Base-by-base conservation (phyloP, 2,329 filamentous ascomycete species). In the Stagonosporopsis vannaccii region DNA sequence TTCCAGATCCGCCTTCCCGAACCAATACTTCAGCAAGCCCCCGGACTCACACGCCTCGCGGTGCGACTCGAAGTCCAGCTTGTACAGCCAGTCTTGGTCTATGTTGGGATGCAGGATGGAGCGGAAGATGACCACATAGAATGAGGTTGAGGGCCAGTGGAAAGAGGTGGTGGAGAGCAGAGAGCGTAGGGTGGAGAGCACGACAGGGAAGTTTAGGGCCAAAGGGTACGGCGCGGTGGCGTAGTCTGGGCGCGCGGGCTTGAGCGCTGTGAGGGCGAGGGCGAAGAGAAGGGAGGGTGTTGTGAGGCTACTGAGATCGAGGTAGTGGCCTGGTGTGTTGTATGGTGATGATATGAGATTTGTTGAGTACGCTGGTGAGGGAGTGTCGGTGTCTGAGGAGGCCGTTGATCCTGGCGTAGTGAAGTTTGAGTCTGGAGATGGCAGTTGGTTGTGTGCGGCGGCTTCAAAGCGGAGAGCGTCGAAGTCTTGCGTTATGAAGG, bases 11-110 rank as follows among this genome's bases (percentile, higher is more conserved):
- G 89, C 88, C 30, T 79, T 81, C 2, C 92, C 91, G 75, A 96
- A 97, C 92, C 93, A 97, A 77, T 97, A 97, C 75, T 96, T 96
- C 70, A 97, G 78, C 70, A 97, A 84, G 0, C 92, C 92, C 6
- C 92, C 92, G 67, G 87, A 90, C 35, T 83, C 83, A 17, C 88
- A 88, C 12, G 93, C 93, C 74, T 97, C 92, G 22, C 85, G 82
- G 73, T 97, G 92, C 6, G 90, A 90, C 56, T 86, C 86, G 70
- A 88, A 87, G 76, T 97, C 93, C 28, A 97, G 82, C 23, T 82
- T 81, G 36, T 87, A 87, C 35, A 97, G 82, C 56, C 89, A 82
- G 11, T 84, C 84, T 56, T 86, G 86, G 60, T 91, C 86, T 1
- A 88, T 89, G 12, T 81, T 84, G 2, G 84, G 81, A 33, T 87